phyloP scores from a whole-genome alignment of 768 basidiomycete species.

The Leucosporidium scottii region DNA sequence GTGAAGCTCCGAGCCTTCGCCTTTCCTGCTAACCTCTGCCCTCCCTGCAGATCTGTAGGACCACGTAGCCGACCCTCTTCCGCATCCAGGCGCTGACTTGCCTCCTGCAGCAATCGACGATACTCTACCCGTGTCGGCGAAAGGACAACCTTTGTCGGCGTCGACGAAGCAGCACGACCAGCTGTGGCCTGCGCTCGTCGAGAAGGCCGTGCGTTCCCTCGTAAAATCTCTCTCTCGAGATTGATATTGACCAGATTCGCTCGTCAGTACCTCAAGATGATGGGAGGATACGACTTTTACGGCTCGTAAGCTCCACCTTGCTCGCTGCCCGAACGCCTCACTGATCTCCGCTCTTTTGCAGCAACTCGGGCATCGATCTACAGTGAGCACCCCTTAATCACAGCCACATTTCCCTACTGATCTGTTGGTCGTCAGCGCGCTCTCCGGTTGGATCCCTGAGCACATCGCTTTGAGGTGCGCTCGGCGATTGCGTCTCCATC shows the following conservation, averaged over 20 bases:
- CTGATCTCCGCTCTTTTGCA: not conserved
- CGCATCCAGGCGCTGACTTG: too few species aligned
- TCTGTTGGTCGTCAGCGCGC: not conserved
- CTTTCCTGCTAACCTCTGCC: not conserved
- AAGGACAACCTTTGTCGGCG: not conserved
- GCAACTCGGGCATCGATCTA: conserved; percentile 30
- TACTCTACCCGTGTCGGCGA: not conserved
- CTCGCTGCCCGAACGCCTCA: not conserved
- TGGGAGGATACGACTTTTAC: conserved; percentile 25
- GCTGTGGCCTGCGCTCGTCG: conserved; percentile 27
- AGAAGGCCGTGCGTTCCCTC: conserved; percentile 23
- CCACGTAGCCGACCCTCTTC: not conserved
- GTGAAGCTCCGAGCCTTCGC: not conserved
- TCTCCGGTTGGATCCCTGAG: conserved; percentile 31
- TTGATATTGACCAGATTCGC: not conserved
- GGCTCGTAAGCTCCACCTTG: conserved; percentile 22
- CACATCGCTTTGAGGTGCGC: conserved; percentile 4
- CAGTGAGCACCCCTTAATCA: too few species aligned
- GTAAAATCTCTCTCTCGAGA: too few species aligned
- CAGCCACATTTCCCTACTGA: too few species aligned
- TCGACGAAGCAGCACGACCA: not conserved
- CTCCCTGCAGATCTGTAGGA: conserved; percentile 2
- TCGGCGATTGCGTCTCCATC: too few species aligned
- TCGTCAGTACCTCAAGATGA: conserved; percentile 19
- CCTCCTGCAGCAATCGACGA: conserved; percentile 24